These are phyloP conservation scores for Boletus tomentosulus DNA, from an alignment of 768 basidiomycete species.

Conservation along the genomic window DNA sequence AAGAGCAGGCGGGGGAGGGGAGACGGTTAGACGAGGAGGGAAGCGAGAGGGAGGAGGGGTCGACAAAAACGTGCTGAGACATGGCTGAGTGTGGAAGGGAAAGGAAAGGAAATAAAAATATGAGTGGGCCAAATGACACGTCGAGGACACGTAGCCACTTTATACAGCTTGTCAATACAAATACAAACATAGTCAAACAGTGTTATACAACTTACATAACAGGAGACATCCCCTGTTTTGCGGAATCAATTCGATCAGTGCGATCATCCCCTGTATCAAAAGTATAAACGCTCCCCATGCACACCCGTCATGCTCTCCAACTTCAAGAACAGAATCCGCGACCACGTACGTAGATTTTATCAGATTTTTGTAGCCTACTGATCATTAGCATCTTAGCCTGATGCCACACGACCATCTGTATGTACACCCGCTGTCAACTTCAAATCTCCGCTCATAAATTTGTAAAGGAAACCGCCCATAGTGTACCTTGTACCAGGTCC, in stretches of 20 bases:
- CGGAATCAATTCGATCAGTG: no score
- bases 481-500: not conserved
- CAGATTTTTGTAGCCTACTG: not conserved
- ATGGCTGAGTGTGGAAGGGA: conserved; percentile 9
- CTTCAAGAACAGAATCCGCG: conserved; percentile 8
- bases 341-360: not conserved
- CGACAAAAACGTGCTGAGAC: conserved; percentile 30
- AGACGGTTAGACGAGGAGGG: conserved; percentile 31
- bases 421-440: not conserved
- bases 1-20: conserved; percentile 24
- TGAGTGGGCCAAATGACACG: conserved; percentile 20
- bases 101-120: conserved; percentile 20
- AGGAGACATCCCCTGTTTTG: not conserved
- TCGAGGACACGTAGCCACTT: conserved; percentile 28
- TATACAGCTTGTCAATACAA: conserved; percentile 23
- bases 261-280: no score
- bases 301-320: conserved; percentile 8
- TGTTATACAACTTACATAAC: not conserved
- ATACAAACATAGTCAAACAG: conserved; percentile 21
- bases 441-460: conserved; percentile 4
- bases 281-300: not conserved
- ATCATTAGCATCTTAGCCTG: not conserved
- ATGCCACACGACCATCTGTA: not conserved
- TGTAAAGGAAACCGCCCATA: conserved; percentile 4
- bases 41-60: conserved; percentile 38